Evolutionary conservation across 176 grass and related monocot genomes (phyloP).

Genomic region (Tillandsia leiboldiana): DNA sequence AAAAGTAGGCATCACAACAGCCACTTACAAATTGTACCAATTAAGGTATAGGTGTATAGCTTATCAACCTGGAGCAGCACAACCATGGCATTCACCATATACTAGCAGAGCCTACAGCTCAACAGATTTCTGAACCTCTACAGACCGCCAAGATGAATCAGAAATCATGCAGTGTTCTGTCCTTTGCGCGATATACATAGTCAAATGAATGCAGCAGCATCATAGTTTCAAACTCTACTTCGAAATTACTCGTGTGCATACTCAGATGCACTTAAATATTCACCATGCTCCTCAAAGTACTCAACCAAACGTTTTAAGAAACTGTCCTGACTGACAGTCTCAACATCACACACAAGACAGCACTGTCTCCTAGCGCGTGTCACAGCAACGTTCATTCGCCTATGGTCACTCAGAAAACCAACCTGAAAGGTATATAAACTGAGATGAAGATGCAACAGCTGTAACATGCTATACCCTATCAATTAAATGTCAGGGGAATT

Average conservation of each 20-base stretch:
- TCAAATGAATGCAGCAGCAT: too few species aligned
- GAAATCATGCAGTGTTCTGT: too few species aligned
- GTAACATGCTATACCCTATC: neutral
- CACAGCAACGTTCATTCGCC: slow-evolving; percentile 94
- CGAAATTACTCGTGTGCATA: slow-evolving; percentile 17
- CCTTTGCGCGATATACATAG: too few species aligned
- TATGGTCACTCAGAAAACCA: slow-evolving; percentile 81
- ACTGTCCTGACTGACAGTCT: slow-evolving; percentile 59
- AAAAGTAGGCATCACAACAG: too few species aligned
- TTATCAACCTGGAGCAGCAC: too few species aligned
- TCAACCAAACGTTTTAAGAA: slow-evolving; percentile 88
- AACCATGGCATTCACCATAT: too few species aligned
- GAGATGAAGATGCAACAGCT: neutral
- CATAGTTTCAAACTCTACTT: neutral
- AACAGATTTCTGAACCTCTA: too few species aligned
- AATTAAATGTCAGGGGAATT: neutral
- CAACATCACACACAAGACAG: slow-evolving; percentile 72
- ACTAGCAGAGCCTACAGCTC: too few species aligned
- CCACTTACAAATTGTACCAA: too few species aligned
- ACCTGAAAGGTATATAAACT: slow-evolving; percentile 34
- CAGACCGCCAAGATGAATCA: too few species aligned
- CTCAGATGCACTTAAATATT: slow-evolving; percentile 75
- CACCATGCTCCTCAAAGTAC: slow-evolving; percentile 81
- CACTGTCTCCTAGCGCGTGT: slow-evolving; percentile 88
- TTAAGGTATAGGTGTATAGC: too few species aligned